Conservation (phyloP, 352 stramenopile genomes). For the Hyphochytrium catenoides region DNA sequence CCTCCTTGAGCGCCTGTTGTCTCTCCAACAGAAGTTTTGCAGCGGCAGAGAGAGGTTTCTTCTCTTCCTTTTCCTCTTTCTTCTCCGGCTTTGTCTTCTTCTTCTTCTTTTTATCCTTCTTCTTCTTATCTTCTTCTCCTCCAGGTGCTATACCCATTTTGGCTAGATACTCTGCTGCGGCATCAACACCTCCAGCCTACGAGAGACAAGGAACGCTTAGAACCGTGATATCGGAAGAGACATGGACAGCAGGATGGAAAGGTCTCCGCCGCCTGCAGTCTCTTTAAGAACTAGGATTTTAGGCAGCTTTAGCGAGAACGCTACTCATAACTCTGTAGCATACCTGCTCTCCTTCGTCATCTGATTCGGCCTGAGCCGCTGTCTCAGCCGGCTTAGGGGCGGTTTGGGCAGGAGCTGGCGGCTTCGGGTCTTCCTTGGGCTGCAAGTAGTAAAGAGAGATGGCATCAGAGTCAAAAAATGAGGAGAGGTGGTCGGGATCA, state of each 20-base stretch:
- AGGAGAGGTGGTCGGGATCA: no score
- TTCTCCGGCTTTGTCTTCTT: slow-evolving; percentile 57
- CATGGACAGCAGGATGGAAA: no score
- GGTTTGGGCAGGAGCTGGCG: slow-evolving; percentile 4
- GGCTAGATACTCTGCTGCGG: slow-evolving; percentile 38
- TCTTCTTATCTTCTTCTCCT: slow-evolving; percentile 24
- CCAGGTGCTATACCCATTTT: slow-evolving; percentile 35
- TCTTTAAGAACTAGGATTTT: no score
- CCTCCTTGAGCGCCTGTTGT: slow-evolving; percentile 31
- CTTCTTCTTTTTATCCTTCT: slow-evolving; percentile 43
- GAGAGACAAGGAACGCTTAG: no score
- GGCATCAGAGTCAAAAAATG: no score
- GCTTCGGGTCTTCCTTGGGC: slow-evolving; percentile 4
- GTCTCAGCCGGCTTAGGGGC: slow-evolving; percentile 6
- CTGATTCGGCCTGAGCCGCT: slow-evolving; percentile 1
- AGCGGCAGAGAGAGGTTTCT: slow-evolving; percentile 43
- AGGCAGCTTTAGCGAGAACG: no score
- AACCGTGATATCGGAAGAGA: no score
- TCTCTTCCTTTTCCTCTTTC: slow-evolving; percentile 24
- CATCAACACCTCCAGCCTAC: no score
- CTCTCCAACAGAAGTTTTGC: slow-evolving; percentile 40
- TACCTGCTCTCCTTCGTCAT: slow-evolving; percentile 20
- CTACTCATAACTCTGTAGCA: no score
- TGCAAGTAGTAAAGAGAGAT: no score
- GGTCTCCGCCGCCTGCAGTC: no score